Evolutionary conservation across 2,329 filamentous ascomycete species (phyloP), one percentile per base, ranked within the genome.

Genomic region (Paecilomyces sp.): DNA sequence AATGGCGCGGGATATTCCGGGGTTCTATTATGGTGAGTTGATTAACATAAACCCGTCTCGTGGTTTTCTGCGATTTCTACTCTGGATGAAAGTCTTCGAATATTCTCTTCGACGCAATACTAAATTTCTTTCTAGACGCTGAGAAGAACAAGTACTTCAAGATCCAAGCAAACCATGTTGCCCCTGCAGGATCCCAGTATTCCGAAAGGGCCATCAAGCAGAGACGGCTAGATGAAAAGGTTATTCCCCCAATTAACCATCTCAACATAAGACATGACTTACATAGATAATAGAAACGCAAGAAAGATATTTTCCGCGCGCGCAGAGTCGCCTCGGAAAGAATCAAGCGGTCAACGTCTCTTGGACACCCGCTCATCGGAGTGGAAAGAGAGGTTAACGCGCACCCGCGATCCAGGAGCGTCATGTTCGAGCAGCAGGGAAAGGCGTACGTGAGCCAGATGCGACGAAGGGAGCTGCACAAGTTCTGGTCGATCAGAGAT

Each of bases 91-190:
- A 22, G 22, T 22, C 22, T 22, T 22, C 22, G 22, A 22, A 22
- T 22, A 22, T 22, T 22, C 22, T 22, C 22, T 22, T 22, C 22
- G 22, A 22, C 22, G 22, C 22, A 22, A 22, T 22, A 22, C 22
- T 22, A 22, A 22, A 22, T 22, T 22, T 22, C 22, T 22, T 22
- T n/a, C 18, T 62, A 77, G 75, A 77, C 60, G 64, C 72, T 12
- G 79, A 80, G 52, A 88, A 85, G 70, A 81, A 81, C 41, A 87
- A 84, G 63, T 90, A 89, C 67, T 90, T 89, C 73, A 87, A 85
- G 66, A 82, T 90, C 56, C 83, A 88, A 68, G 66, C 75, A 25
- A 77, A 75, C 57, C 75, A 80, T 62, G 79, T 79, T 15, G 83
- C 84, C 0, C 80, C 84, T 0, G 63, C 75, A 1, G 73, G 71